Conservation (phyloP, 2,329 filamentous ascomycete genomes). For the Trichophyton simii region DNA sequence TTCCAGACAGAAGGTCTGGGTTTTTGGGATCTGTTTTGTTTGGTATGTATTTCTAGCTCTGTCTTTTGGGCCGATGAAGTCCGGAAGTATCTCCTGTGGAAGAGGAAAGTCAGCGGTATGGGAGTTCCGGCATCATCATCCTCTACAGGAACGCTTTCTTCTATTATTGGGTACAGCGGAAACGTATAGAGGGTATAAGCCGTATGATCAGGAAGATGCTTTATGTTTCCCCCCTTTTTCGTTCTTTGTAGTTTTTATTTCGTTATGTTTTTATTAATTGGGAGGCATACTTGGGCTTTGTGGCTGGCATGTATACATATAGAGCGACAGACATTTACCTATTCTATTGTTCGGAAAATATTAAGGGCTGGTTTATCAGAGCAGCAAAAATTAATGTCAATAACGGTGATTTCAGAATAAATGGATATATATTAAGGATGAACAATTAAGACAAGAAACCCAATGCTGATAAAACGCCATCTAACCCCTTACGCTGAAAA, state of each 20-base stretch:
- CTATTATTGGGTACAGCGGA: constrained; percentile 26
- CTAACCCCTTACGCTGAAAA: not conserved
- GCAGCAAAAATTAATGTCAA: not conserved
- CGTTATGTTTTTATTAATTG: not conserved
- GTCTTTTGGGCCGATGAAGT: constrained; percentile 94
- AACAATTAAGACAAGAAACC: not conserved
- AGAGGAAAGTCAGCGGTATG: constrained; percentile 18
- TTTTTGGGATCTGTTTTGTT: constrained; percentile 57
- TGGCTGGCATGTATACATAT: not conserved
- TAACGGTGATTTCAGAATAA: not conserved
- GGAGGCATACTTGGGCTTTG: not conserved
- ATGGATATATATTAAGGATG: not conserved
- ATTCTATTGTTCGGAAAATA: not conserved
- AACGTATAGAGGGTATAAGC: constrained; percentile 22
- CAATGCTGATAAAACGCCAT: not conserved
- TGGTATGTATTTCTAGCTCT: constrained; percentile 66
- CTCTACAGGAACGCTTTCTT: constrained; percentile 13
- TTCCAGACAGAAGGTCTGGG: constrained; percentile 88
- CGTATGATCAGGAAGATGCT: not conserved
- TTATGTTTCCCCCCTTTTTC: not conserved
- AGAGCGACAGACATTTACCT: not conserved
- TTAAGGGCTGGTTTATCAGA: not conserved
- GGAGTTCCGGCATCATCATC: constrained; percentile 16
- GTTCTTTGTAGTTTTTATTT: not conserved
- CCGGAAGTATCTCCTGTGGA: constrained; percentile 52